Evolutionary conservation across 257 asterid genomes (phyloP), one percentile per base, ranked within the genome.

Genomic region (Nicotiana attenuata): DNA sequence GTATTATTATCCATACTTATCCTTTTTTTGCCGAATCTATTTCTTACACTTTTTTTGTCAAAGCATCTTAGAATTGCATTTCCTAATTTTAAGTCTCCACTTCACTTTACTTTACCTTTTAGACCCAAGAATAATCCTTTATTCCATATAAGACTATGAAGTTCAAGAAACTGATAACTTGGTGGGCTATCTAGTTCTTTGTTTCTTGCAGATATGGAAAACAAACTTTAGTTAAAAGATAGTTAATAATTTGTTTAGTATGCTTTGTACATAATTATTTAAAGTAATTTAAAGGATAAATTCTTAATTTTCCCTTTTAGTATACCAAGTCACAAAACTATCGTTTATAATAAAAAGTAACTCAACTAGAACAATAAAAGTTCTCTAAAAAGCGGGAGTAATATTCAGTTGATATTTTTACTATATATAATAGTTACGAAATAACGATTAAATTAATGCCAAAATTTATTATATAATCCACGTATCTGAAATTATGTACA

Each of bases 11-110:
- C 3, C 8, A 7, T 55, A 52, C 29, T 19, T 41, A 79, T 67
- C 47, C 41, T 66, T 68, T 67, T 67, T 61, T 84, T 67, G 76
- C 1, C 50, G 86, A 80, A 80, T 84, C 81, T 65, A 45, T 79
- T 29, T 28, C 67, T 53, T 66, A 38, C 65, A 26, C 15, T 52
- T 22, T 35, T 35, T 82, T 15, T 29, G 13, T 5, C 67, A 69
- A 24, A 35, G 57, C 19, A 82, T 61, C 17, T 82, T 55, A 7
- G 50, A 38, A 52, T 50, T 31, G 29, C 52, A 77, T 65, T 13
- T 73, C 76, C 66, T 59, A 31, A 45, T 29, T 75, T 41, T 55
- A 55, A 50, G 47, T 31, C 69, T 69, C 31, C 22, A 28, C 17
- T 57, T 60, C 15, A 29, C 29, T 26, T 56, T 19, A 45, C 28